These are phyloP conservation scores for Candida mattraensis DNA, from an alignment of 805 yeast genomes.

Conservation along the genomic window DNA sequence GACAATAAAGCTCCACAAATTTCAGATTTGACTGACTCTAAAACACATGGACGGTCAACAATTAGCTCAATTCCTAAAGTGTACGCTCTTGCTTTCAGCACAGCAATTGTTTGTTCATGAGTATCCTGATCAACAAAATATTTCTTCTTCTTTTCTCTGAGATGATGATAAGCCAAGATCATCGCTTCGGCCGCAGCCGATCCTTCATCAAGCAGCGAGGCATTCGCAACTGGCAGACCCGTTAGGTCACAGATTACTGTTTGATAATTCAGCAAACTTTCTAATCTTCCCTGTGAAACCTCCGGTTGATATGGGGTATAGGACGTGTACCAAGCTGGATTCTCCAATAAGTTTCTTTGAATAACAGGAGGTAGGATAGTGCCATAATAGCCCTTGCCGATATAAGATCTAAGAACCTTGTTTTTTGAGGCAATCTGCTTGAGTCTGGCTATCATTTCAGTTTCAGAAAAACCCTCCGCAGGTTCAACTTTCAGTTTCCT, in stretches of 20 bases:
- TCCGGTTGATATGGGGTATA: conserved; percentile 99
- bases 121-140: conserved; percentile 75
- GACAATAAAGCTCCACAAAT: conserved; percentile 85
- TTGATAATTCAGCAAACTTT: conserved; percentile 86
- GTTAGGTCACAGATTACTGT: conserved; percentile 90
- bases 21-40: conserved; percentile 35
- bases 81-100: conserved; percentile 73
- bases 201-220: conserved; percentile 93
- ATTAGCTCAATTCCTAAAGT: conserved; percentile 69
- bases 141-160: conserved; percentile 62
- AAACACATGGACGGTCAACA: conserved; percentile 49
- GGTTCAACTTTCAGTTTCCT: conserved; percentile 72
- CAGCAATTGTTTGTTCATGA: conserved; percentile 85
- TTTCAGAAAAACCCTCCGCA: conserved; percentile 72
- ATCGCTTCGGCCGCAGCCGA: conserved; percentile 98
- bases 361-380: conserved; percentile 89
- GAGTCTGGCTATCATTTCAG: conserved; percentile 72
- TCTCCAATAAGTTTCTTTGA: conserved; percentile 86
- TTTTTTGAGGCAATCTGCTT: conserved; percentile 72
- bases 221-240: conserved; percentile 92
- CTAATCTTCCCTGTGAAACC: conserved; percentile 94
- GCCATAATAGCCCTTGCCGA: conserved; percentile 94
- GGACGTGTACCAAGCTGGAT: conserved; percentile 98
- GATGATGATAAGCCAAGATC: conserved; percentile 71
- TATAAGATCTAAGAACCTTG: conserved; percentile 68